Conservation (phyloP, 805 yeast species). For the Kluyveromyces starmeri region DNA sequence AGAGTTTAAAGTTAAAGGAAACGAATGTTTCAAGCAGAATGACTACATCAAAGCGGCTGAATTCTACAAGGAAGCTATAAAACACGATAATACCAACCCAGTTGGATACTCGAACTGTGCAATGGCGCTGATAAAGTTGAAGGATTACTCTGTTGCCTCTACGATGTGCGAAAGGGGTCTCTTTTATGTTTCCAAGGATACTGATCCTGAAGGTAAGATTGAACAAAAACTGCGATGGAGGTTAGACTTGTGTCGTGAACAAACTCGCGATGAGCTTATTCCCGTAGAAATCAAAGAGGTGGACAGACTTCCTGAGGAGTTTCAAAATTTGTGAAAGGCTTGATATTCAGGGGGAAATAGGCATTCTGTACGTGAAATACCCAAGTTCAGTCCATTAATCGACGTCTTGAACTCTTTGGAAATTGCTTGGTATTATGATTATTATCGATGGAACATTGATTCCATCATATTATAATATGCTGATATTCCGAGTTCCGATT, state of each 20-base stretch:
- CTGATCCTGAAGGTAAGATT: slow-evolving; percentile 26
- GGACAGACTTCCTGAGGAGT: slow-evolving; percentile 35
- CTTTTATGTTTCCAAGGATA: slow-evolving; percentile 2
- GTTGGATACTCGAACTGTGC: slow-evolving; percentile 62
- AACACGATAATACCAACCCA: slow-evolving; percentile 40
- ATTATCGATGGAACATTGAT: not conserved
- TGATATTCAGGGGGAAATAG: no score
- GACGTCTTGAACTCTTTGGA: no score
- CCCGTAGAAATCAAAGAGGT: slow-evolving; percentile 35
- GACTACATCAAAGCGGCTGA: slow-evolving; percentile 44
- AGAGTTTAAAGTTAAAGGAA: slow-evolving; percentile 36
- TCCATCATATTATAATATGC: slow-evolving; percentile 1
- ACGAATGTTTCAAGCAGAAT: slow-evolving; percentile 38
- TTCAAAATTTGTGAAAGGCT: slow-evolving; percentile 9
- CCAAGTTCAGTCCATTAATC: no score
- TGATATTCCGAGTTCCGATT: not conserved
- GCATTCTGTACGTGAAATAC: no score
- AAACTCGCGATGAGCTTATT: slow-evolving; percentile 8
- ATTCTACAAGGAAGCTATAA: slow-evolving; percentile 48
- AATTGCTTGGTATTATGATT: no score
- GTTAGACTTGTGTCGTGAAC: slow-evolving; percentile 34
- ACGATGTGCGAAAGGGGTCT: slow-evolving; percentile 45
- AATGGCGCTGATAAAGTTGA: slow-evolving; percentile 47
- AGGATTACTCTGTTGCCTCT: slow-evolving; percentile 41
- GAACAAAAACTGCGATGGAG: slow-evolving; percentile 45